phyloP scores from a whole-genome alignment of 371 early-diverging fungal genomes.

The Mortierella sp. region DNA sequence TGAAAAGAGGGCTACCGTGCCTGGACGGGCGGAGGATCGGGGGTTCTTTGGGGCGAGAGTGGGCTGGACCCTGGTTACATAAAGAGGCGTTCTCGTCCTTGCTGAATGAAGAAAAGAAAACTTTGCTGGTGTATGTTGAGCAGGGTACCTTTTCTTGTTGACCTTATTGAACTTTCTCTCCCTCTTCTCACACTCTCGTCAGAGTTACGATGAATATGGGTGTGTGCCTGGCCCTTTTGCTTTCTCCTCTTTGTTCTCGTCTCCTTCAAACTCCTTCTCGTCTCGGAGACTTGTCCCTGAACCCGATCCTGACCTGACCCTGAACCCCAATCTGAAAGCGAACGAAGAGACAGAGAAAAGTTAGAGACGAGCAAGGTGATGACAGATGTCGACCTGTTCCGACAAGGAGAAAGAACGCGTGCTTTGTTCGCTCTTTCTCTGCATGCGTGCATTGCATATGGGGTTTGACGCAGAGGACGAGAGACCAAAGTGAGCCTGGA shows the following conservation, averaged over 20 bases:
- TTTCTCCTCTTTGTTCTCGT: neutral
- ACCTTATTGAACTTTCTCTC: neutral
- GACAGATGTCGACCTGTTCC: neutral
- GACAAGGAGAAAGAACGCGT: neutral
- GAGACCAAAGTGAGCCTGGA: neutral
- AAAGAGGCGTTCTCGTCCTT: no score
- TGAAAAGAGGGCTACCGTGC: neutral
- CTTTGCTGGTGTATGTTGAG: neutral
- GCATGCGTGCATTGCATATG: neutral
- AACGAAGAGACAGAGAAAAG: neutral
- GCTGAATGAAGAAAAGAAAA: neutral
- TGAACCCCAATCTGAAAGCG: neutral
- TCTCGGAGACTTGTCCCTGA: neutral
- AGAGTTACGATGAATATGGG: neutral
- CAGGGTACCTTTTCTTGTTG: neutral
- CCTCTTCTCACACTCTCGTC: neutral
- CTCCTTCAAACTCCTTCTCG: neutral
- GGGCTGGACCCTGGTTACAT: neutral
- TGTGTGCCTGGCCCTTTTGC: constrained; percentile 1
- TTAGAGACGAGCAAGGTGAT: neutral
- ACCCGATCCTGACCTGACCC: no score
- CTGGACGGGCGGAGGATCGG: neutral
- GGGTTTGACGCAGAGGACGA: neutral
- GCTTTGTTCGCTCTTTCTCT: neutral
- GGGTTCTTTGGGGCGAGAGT: neutral